Conservation (phyloP, 257 asterid species). For the Plantago elongata region DNA sequence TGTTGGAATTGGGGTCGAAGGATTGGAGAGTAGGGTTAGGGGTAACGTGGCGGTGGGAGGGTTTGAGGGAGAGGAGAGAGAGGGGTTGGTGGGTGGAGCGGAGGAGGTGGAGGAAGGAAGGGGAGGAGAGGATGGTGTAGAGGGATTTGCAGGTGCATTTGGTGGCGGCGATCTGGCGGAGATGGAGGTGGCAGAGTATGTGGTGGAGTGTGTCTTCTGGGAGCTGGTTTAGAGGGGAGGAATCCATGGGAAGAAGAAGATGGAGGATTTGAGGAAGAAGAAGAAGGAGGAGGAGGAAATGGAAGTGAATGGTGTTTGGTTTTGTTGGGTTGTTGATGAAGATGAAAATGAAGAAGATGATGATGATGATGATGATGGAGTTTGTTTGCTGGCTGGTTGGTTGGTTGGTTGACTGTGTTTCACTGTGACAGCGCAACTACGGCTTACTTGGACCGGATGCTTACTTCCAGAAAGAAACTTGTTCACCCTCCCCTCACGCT, state of each 20-base stretch:
- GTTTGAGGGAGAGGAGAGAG: slow-evolving; percentile 65
- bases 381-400: background rate
- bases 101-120: slow-evolving; percentile 65
- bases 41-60: slow-evolving; percentile 60
- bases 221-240: slow-evolving; percentile 64
- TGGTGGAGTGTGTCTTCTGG: slow-evolving; percentile 82
- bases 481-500: too few species aligned
- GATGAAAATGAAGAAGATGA: background rate
- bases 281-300: background rate
- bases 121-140: slow-evolving; percentile 50
- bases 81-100: slow-evolving; percentile 50
- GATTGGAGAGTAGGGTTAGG: slow-evolving; percentile 65
- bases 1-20: slow-evolving; percentile 56
- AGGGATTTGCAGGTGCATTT: slow-evolving; percentile 71
- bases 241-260: slow-evolving; percentile 50
- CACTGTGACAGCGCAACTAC: too few species aligned
- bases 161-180: slow-evolving; percentile 65
- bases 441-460: too few species aligned
- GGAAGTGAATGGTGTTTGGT: background rate
- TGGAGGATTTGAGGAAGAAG: background rate
- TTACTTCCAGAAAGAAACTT: too few species aligned
- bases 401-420: too few species aligned
- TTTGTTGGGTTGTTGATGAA: background rate
- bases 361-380: background rate
- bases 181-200: slow-evolving; percentile 70